Percentiles rank a stretch among this genome's conserved stretches.
Conservation (phyloP, 148 eudicot genomes). For the Persicaria maculosa region DNA sequence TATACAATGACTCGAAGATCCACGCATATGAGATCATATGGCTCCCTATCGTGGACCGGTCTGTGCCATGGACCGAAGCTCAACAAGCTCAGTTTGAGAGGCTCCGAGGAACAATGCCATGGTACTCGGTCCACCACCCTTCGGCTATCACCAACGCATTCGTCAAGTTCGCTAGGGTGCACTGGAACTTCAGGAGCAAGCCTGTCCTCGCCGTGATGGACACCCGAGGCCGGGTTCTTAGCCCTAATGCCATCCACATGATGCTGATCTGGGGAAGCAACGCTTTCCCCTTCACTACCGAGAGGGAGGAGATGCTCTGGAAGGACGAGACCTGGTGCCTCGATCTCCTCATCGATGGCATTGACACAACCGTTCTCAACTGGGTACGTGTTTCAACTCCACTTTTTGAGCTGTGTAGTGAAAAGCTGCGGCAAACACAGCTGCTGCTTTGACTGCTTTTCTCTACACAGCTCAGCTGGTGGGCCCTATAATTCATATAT, state of each 20-base stretch:
- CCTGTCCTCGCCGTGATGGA: slow-evolving; percentile 60
- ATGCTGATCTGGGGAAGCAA: slow-evolving; percentile 72
- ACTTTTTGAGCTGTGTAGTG: no score
- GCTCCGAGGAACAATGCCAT: slow-evolving; percentile 43
- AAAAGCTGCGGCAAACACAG: no score
- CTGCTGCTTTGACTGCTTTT: no score
- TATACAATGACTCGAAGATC: slow-evolving; percentile 37
- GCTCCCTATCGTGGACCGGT: slow-evolving; percentile 49
- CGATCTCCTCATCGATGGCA: slow-evolving; percentile 46
- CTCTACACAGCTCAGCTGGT: no score
- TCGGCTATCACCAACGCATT: slow-evolving; percentile 29
- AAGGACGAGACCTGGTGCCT: slow-evolving; percentile 52
- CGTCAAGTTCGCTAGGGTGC: slow-evolving; percentile 32
- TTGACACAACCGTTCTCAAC: slow-evolving; percentile 34
- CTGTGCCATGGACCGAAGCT: slow-evolving; percentile 33
- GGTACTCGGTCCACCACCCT: slow-evolving; percentile 62
- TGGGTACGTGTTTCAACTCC: slow-evolving; percentile 31
- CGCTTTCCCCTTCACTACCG: slow-evolving; percentile 62
- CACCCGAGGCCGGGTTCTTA: slow-evolving; percentile 48
- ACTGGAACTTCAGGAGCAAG: slow-evolving; percentile 48
- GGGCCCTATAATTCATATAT: no score
- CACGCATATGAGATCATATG: slow-evolving; percentile 57
- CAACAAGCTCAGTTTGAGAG: slow-evolving; percentile 33
- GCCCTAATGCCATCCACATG: slow-evolving; percentile 69
- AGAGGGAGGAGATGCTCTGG: slow-evolving; percentile 50